These are phyloP conservation scores for Avena insularis DNA, from an alignment of 176 grass and related monocot genomes.

Conservation along the genomic window DNA sequence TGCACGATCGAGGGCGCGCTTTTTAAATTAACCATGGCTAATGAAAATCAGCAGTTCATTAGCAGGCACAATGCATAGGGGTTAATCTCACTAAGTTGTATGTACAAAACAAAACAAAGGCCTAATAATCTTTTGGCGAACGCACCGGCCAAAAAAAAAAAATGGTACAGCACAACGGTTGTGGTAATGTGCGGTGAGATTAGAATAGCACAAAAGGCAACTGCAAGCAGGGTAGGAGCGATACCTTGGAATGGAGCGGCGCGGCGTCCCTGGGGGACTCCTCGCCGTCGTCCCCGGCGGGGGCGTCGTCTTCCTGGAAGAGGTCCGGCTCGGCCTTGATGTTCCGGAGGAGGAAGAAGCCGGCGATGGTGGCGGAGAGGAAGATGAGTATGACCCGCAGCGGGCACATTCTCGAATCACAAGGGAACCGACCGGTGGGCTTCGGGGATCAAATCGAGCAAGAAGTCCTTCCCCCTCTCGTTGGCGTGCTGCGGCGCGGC, in stretches of 20 bases:
- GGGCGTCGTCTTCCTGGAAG: conserved; percentile 42
- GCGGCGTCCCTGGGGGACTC: conserved; percentile 19
- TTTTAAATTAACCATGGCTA: background rate
- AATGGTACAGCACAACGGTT: background rate
- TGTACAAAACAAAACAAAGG: background rate
- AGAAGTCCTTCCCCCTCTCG: background rate
- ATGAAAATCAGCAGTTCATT: background rate
- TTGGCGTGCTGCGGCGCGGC: background rate
- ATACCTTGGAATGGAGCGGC: conserved; percentile 57
- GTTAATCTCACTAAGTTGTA: background rate
- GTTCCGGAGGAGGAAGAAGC: conserved; percentile 84
- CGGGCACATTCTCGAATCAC: conserved; percentile 57
- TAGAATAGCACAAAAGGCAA: too few species aligned
- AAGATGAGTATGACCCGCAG: conserved; percentile 91
- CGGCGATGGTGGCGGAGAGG: conserved; percentile 92
- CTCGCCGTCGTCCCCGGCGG: background rate
- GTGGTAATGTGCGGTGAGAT: background rate
- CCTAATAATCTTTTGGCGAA: background rate
- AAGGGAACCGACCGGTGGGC: background rate
- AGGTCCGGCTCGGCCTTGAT: conserved; percentile 63
- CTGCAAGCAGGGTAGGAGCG: background rate
- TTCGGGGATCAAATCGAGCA: conserved; percentile 6
- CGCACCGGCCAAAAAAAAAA: too few species aligned
- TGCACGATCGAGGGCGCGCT: too few species aligned
- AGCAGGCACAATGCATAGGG: background rate